These are phyloP conservation scores for Alternaria alternata DNA, from an alignment of 2,329 filamentous ascomycete genomes.

Conservation along the genomic window DNA sequence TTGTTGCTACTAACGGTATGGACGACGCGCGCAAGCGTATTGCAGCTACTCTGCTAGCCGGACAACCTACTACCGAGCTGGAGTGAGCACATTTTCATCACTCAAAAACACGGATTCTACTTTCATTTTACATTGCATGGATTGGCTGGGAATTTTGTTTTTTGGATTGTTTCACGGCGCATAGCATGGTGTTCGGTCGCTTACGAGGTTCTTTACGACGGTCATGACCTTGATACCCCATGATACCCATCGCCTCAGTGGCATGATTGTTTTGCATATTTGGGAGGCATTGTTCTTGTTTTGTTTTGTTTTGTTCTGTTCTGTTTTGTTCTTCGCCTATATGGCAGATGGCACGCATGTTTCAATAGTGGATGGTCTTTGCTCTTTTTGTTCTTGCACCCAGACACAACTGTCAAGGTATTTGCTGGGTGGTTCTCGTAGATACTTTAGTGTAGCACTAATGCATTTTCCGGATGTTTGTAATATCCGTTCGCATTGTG, in stretches of 20 bases:
- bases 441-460: not conserved
- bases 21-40: conserved; percentile 67
- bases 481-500: not conserved
- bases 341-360: conserved; percentile 11
- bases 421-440: not conserved
- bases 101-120: not conserved
- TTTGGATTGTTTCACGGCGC: conserved; percentile 13
- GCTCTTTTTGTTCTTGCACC: not conserved
- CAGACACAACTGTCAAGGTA: not conserved
- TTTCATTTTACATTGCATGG: not conserved
- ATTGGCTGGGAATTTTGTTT: not conserved
- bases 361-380: not conserved
- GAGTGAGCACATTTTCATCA: conserved; percentile 20
- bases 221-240: conserved; percentile 25
- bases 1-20: conserved; percentile 65
- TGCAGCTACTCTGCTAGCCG: conserved; percentile 71
- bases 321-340: not conserved
- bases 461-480: not conserved
- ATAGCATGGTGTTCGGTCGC: conserved; percentile 23
- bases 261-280: conserved; percentile 12
- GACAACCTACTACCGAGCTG: conserved; percentile 41
- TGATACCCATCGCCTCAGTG: conserved; percentile 16
- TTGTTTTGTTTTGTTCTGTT: not conserved
- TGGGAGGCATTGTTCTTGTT: not conserved
- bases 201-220: conserved; percentile 19